phyloP scores from a whole-genome alignment of 306 rosid genomes.

The Prunus mongolica region DNA sequence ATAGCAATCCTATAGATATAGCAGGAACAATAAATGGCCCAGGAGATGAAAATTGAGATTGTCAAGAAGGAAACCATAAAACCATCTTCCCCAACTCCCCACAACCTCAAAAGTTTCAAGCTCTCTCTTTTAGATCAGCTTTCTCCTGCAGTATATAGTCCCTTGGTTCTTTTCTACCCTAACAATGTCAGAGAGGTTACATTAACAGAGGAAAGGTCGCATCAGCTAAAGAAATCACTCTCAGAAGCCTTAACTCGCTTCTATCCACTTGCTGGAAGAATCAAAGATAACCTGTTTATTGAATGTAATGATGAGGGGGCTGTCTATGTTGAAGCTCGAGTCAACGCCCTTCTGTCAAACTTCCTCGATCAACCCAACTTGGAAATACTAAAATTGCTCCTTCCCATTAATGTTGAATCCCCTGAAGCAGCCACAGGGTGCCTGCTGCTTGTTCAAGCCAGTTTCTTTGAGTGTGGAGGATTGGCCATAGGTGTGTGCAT shows the following conservation, averaged over 20 bases:
- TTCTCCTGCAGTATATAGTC: conserved; percentile 8
- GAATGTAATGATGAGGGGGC: conserved; percentile 23
- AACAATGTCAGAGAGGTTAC: neutral
- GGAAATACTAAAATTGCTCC: neutral
- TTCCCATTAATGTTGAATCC: conserved; percentile 8
- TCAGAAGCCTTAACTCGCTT: conserved; percentile 32
- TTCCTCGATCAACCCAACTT: conserved; percentile 11
- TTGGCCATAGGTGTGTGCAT: conserved; percentile 34
- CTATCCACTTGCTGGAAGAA: conserved; percentile 45
- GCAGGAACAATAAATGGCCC: neutral
- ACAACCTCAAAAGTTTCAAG: neutral
- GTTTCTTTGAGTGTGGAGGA: conserved; percentile 38
- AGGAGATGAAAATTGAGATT: conserved; percentile 4
- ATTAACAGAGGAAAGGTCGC: neutral
- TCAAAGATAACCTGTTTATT: conserved; percentile 19
- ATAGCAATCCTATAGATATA: neutral
- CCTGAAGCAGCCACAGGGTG: conserved; percentile 10
- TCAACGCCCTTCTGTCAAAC: conserved; percentile 3
- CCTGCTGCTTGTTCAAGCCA: conserved; percentile 19
- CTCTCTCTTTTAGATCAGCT: conserved; percentile 19
- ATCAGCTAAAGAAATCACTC: conserved; percentile 35
- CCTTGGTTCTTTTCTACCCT: conserved; percentile 9
- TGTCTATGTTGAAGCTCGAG: conserved; percentile 15
- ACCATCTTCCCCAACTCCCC: conserved; percentile 21
- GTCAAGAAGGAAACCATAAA: conserved; percentile 7